A percentile compares a stretch with the other conserved stretches of the same genome.
Conservation (phyloP, 73 alveolate genomes). For the Breviolum minutum region DNA sequence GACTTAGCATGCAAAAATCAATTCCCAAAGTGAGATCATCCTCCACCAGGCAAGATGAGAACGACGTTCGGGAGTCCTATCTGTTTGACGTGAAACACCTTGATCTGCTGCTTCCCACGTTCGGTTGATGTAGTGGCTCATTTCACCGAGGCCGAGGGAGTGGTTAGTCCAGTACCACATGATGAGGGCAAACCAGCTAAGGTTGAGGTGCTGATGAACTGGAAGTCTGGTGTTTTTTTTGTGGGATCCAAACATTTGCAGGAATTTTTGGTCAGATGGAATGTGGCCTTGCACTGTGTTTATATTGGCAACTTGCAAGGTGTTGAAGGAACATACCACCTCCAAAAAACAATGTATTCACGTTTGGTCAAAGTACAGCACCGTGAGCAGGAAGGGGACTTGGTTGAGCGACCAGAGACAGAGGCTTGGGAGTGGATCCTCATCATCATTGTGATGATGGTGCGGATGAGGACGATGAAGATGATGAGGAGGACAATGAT, state of each 20-base stretch:
- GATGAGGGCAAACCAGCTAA: conserved; percentile 8
- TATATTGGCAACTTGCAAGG: too few relatives aligned
- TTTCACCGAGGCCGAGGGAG: conserved; percentile 5
- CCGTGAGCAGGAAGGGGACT: conserved; percentile 12
- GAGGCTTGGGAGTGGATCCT: not conserved
- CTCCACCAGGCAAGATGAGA: conserved; percentile 36
- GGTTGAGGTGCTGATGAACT: not conserved
- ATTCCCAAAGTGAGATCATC: not conserved
- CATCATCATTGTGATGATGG: too few relatives aligned
- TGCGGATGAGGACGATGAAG: too few relatives aligned
- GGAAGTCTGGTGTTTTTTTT: too few relatives aligned
- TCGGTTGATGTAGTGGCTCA: too few relatives aligned
- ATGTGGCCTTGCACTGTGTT: too few relatives aligned
- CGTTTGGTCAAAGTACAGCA: not conserved
- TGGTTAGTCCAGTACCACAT: conserved; percentile 26
- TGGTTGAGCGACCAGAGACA: conserved; percentile 70
- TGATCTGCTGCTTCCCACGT: too few relatives aligned
- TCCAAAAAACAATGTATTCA: too few relatives aligned
- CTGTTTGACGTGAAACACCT: not conserved
- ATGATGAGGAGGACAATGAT: not conserved
- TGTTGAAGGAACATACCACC: too few relatives aligned
- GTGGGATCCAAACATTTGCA: too few relatives aligned
- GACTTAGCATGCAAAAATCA: too few relatives aligned
- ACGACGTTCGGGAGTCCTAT: conserved; percentile 12
- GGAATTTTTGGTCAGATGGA: too few relatives aligned